These are phyloP conservation scores for Scutellaria galericulata DNA, from an alignment of 257 asterid species.

Conservation along the genomic window DNA sequence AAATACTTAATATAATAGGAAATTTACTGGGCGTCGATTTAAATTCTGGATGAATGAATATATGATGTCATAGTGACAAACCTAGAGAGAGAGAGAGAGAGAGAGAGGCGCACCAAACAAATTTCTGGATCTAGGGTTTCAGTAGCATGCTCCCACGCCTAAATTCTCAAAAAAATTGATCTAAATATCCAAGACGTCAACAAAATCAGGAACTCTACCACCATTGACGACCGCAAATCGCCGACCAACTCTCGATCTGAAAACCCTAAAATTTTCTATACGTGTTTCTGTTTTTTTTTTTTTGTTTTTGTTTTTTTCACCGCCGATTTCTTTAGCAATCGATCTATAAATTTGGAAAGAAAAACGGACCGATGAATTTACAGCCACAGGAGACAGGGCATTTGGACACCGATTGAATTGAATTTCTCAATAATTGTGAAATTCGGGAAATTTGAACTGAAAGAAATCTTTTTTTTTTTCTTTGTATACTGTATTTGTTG, in stretches of 20 bases:
- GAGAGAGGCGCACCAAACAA: background rate
- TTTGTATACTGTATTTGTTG: background rate
- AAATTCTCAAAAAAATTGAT: conserved; percentile 40
- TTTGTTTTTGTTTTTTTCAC: background rate
- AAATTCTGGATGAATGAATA: no score
- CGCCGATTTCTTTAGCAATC: conserved; percentile 34
- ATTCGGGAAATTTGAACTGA: conserved; percentile 29
- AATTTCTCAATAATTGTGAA: conserved; percentile 33
- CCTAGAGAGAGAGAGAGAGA: background rate
- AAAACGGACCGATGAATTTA: conserved; percentile 43
- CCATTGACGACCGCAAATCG: conserved; percentile 12
- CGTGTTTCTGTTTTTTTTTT: background rate
- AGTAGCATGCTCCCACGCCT: conserved; percentile 28
- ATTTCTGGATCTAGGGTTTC: conserved; percentile 43
- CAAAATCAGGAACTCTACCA: conserved; percentile 25
- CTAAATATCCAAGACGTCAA: conserved; percentile 30
- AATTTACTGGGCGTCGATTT: no score
- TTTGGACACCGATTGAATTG: conserved; percentile 35
- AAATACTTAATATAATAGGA: no score
- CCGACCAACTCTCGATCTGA: conserved; percentile 44
- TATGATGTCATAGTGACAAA: no score
- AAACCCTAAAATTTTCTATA: conserved; percentile 36
- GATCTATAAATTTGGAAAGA: conserved; percentile 49
- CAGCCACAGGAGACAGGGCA: conserved; percentile 15
- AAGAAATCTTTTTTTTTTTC: conserved; percentile 21